Percentiles rank a stretch among this genome's conserved stretches.
Conservation (phyloP, 225 moss, liverwort and hornwort genomes). For the Anthoceros angustus region DNA sequence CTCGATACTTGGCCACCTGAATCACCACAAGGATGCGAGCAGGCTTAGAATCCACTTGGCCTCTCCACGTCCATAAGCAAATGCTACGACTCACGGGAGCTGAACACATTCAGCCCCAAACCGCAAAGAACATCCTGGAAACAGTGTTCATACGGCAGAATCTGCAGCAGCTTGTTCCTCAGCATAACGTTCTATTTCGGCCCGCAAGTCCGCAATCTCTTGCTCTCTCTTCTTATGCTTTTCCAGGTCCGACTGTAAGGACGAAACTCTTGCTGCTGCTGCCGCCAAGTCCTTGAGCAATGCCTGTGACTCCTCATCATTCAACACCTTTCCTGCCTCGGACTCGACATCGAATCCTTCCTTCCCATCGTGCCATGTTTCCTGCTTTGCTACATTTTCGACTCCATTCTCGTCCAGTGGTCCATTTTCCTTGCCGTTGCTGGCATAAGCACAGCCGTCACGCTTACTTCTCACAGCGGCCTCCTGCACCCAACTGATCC, state of each 20-base stretch:
- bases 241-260: slow-evolving; percentile 31
- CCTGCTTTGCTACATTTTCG: neutral
- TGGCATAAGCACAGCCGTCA: neutral
- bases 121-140: neutral
- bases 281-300: neutral
- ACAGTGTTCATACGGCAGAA: slow-evolving; percentile 31
- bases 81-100: neutral
- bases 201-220: slow-evolving; percentile 30
- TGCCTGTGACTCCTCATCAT: neutral
- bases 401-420: neutral
- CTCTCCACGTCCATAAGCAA: neutral
- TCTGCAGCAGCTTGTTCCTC: slow-evolving; percentile 43
- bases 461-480: neutral
- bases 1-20: slow-evolving; percentile 38
- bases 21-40: slow-evolving; percentile 12
- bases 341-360: neutral
- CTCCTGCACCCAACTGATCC: neutral
- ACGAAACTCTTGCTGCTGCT: neutral
- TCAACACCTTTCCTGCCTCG: neutral
- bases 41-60: slow-evolving; percentile 9
- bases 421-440: neutral
- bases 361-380: neutral
- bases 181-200: slow-evolving; percentile 37
- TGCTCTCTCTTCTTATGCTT: slow-evolving; percentile 39
- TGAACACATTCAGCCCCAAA: neutral